Evolutionary conservation across 1,139 yeast genomes (phyloP).

Genomic region (Ashbya aceris): DNA sequence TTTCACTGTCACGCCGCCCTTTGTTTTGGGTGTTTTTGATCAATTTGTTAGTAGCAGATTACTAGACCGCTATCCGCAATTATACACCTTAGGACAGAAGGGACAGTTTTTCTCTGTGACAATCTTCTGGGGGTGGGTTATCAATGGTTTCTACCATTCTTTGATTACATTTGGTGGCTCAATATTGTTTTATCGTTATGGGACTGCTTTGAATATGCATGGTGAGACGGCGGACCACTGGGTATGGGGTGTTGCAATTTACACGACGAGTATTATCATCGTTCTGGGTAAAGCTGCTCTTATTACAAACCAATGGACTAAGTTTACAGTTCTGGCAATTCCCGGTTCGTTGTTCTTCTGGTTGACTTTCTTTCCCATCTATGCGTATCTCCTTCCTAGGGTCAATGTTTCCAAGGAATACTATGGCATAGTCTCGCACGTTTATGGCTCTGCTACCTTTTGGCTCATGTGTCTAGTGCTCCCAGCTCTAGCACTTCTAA

Average conservation of each 20-base stretch:
- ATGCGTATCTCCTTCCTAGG: conserved; percentile 76
- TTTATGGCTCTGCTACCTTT: conserved; percentile 70
- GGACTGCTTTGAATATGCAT: conserved; percentile 47
- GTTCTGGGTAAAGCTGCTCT: conserved; percentile 93
- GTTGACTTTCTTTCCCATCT: conserved; percentile 80
- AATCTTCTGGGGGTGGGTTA: conserved; percentile 96
- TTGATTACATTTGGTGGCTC: conserved; percentile 73
- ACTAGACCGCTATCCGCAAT: conserved; percentile 83
- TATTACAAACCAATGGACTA: conserved; percentile 90
- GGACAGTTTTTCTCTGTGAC: conserved; percentile 82
- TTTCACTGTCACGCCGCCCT: conserved; percentile 91
- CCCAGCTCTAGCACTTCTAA: conserved; percentile 64
- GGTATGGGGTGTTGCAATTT: conserved; percentile 91
- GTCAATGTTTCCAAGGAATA: conserved; percentile 79
- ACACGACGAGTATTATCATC: conserved; percentile 79
- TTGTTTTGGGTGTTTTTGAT: conserved; percentile 92
- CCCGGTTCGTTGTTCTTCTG: conserved; percentile 88
- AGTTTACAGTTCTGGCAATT: conserved; percentile 81
- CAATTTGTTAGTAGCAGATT: conserved; percentile 89
- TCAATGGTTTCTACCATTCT: conserved; percentile 92
- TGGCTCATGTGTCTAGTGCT: conserved; percentile 80
- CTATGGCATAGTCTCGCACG: conserved; percentile 64
- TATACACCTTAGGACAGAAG: conserved; percentile 83
- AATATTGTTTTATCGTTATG: conserved; percentile 57
- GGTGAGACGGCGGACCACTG: conserved; percentile 85